Percentiles rank a stretch among this genome's conserved stretches.
Evolutionary conservation across 2,329 filamentous ascomycete genomes (phyloP).

Genomic region (Hypoxylon sp.): DNA sequence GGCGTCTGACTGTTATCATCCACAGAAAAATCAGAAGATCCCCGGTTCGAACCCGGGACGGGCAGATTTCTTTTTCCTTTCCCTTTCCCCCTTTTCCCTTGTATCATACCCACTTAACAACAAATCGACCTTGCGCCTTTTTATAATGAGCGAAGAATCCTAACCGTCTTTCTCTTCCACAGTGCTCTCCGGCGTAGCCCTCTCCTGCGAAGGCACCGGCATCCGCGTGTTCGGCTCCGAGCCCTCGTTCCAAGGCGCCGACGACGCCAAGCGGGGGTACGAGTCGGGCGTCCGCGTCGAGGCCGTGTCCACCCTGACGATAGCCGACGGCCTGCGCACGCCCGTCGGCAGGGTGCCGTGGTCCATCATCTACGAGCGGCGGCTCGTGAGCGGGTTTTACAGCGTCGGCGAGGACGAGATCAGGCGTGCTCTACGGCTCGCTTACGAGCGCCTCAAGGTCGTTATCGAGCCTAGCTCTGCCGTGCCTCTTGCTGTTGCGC

Average conservation of each 20-base stretch:
- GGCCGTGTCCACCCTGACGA: conserved; percentile 79
- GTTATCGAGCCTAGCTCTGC: conserved; percentile 90
- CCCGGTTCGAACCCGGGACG: conserved; percentile 32
- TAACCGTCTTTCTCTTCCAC: background rate
- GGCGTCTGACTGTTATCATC: conserved; percentile 35
- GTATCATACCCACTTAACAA: background rate
- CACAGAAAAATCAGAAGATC: conserved; percentile 28
- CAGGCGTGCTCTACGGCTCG: conserved; percentile 77
- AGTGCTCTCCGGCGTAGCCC: conserved; percentile 83
- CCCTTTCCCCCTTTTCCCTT: background rate
- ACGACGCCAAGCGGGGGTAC: conserved; percentile 82
- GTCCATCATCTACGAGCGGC: conserved; percentile 77
- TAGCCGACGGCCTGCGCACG: conserved; percentile 90
- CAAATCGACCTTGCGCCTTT: too few relatives aligned
- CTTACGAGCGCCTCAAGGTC: conserved; percentile 89
- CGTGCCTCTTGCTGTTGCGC: conserved; percentile 83
- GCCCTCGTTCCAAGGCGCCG: conserved; percentile 83
- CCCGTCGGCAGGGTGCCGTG: conserved; percentile 83
- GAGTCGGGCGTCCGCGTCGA: conserved; percentile 73
- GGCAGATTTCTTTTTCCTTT: conserved; percentile 18
- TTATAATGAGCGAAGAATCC: background rate
- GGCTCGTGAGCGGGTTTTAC: conserved; percentile 78
- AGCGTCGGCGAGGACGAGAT: conserved; percentile 87
- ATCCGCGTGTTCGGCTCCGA: conserved; percentile 89
- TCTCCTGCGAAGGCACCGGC: conserved; percentile 77